phyloP scores from a whole-genome alignment of 768 basidiomycete genomes.

The Fibroporia radiculosa region DNA sequence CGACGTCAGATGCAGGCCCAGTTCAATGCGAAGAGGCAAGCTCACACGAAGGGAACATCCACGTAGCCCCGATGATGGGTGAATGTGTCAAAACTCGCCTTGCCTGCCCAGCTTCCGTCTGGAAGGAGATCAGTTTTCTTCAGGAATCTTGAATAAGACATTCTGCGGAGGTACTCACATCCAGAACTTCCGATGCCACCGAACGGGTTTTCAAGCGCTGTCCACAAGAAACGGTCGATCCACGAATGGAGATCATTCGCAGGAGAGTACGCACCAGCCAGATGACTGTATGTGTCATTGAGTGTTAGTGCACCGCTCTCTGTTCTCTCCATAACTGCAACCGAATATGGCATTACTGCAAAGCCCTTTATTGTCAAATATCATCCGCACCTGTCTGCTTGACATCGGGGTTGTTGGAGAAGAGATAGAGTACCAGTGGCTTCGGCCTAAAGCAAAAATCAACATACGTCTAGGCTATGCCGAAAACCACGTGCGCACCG shows the following conservation, averaged over 20 bases:
- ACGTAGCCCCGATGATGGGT: constrained; percentile 18
- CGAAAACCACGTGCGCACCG: constrained; percentile 29
- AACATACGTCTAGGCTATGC: not conserved
- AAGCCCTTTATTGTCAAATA: not conserved
- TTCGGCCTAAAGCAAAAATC: constrained; percentile 31
- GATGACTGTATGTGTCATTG: constrained; percentile 55
- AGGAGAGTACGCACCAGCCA: constrained; percentile 31
- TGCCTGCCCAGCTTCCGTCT: constrained; percentile 51
- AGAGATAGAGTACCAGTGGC: constrained; percentile 58
- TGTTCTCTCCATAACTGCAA: constrained; percentile 45
- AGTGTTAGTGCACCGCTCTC: constrained; percentile 48
- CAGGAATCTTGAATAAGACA: too few relatives aligned
- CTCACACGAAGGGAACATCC: constrained; percentile 16
- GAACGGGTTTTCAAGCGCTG: constrained; percentile 38
- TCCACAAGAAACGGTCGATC: too few relatives aligned
- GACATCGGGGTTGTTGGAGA: constrained; percentile 39
- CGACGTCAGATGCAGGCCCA: too few relatives aligned
- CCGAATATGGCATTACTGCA: not conserved
- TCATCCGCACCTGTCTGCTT: constrained; percentile 19
- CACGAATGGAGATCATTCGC: too few relatives aligned
- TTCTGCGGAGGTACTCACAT: constrained; percentile 31
- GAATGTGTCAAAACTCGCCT: constrained; percentile 42
- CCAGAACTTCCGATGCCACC: constrained; percentile 57
- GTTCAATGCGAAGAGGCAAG: not conserved
- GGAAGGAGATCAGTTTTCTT: too few relatives aligned